Percentiles rank a stretch among this genome's conserved stretches.
phyloP scores from a whole-genome alignment of 2,329 filamentous ascomycete genomes.

The Fusarium papillatum region DNA sequence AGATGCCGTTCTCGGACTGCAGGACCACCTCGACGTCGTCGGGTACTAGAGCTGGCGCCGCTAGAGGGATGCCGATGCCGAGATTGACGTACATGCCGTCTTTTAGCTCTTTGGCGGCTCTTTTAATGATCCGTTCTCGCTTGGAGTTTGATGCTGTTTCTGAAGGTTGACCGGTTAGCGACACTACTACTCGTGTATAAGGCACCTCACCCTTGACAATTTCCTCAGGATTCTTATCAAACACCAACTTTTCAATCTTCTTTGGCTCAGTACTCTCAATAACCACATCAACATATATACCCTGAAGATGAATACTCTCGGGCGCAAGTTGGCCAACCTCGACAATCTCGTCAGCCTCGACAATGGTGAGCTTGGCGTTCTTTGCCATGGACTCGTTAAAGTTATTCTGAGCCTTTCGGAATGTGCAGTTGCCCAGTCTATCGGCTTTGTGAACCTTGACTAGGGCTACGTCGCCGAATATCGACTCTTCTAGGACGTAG shows the following conservation, averaged over 20 bases:
- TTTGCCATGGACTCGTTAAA: conserved; percentile 95
- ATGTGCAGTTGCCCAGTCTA: conserved; percentile 88
- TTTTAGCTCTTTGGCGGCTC: conserved; percentile 90
- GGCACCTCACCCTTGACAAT: not conserved
- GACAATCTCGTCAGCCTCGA: conserved; percentile 91
- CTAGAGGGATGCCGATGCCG: conserved; percentile 93
- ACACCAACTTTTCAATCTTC: conserved; percentile 87
- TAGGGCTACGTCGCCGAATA: conserved; percentile 90
- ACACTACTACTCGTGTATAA: not conserved
- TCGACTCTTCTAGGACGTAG: conserved; percentile 89
- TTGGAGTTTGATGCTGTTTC: not conserved
- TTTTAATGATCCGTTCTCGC: conserved; percentile 68
- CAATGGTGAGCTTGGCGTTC: conserved; percentile 89
- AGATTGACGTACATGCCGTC: conserved; percentile 95
- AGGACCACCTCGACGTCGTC: conserved; percentile 82
- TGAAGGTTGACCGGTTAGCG: not conserved
- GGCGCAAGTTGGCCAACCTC: conserved; percentile 87
- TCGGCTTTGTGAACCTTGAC: conserved; percentile 94
- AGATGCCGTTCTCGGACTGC: conserved; percentile 84
- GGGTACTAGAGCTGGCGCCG: conserved; percentile 85
- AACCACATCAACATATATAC: conserved; percentile 90
- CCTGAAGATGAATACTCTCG: conserved; percentile 85
- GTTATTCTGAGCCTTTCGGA: conserved; percentile 87
- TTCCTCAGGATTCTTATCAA: conserved; percentile 71
- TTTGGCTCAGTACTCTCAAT: conserved; percentile 83